phyloP scores from a whole-genome alignment of 371 early-diverging fungal species.

The Mucor mucedo region DNA sequence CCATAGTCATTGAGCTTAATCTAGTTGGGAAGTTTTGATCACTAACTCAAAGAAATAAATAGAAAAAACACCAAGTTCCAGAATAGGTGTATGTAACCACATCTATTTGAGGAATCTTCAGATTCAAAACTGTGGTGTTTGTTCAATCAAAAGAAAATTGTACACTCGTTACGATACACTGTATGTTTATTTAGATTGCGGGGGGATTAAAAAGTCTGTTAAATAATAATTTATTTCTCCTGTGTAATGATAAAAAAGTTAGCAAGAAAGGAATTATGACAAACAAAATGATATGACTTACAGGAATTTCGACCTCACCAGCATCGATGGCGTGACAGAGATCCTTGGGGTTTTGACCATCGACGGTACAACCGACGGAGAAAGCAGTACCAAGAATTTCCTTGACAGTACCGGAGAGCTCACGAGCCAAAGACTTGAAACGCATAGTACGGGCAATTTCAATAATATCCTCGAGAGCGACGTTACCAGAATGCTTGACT shows the following conservation, averaged over 20 bases:
- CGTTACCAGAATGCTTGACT: slow-evolving; percentile 93
- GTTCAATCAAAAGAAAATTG: too few relatives aligned
- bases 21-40: too few relatives aligned
- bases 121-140: too few relatives aligned
- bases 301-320: slow-evolving; percentile 91
- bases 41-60: too few relatives aligned
- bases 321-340: slow-evolving; percentile 56
- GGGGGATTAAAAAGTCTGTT: not conserved
- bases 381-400: slow-evolving; percentile 99
- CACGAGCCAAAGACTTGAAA: slow-evolving; percentile 88
- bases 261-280: slow-evolving; percentile 50
- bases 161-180: not conserved
- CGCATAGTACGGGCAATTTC: slow-evolving; percentile 98
- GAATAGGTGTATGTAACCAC: too few relatives aligned
- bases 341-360: slow-evolving; percentile 57
- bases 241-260: slow-evolving; percentile 90
- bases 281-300: slow-evolving; percentile 35
- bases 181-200: not conserved
- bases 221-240: slow-evolving; percentile 52
- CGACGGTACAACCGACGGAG: slow-evolving; percentile 97
- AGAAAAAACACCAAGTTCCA: too few relatives aligned
- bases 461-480: slow-evolving; percentile 90
- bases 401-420: slow-evolving; percentile 94
- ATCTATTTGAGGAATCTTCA: too few relatives aligned
- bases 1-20: too few relatives aligned